Evolutionary conservation across 108 stramenopile genomes (phyloP), one percentile per base, ranked within the genome.

Genomic region (Phaeodactylum tricornutum): DNA sequence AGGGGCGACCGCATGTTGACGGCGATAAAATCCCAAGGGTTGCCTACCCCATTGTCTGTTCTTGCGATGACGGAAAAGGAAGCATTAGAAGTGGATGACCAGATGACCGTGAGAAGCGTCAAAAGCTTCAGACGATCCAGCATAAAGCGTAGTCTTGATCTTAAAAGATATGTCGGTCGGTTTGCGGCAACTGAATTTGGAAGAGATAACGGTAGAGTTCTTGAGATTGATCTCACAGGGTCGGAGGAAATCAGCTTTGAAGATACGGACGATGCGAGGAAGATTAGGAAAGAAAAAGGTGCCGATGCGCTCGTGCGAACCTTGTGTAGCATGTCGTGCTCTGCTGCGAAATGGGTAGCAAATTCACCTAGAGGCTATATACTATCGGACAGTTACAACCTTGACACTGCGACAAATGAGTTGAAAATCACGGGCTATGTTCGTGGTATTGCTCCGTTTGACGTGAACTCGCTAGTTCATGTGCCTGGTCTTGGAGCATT

Each of bases 11-110:
- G 84, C 46, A 73, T 93, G 8, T 55, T 98, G 54, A 56, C 84
- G n/a, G 86, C 92, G 4, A 44, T 97, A 50, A 96, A 97, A 64
- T 84, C 87, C 14, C 89, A 92, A 57, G 98, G 96, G n/a, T 52
- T 96, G 23, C 95, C 98, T 4, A 67, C 88, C 16, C 69, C 84
- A 9, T 67, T 93, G n/a, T 93, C 92, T 20, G 53, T 93, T 48
- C 38, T 94, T 20, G 83, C 81, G 30, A 65, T 68, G 47, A 81
- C 62, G 14, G 56, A 64, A 21, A 48, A 47, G 2, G 59, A 58
- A 21, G 71, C 67, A 4, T 47, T 62, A 2, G 50, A 45, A 1
- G 72, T 71, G 38, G 53, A 82, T 24, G 74, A 71, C 31, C 56
- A 65, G 7, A 68, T 87, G 69, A 73, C 74, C 23, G 62, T 50